phyloP scores from a whole-genome alignment of 768 basidiomycete genomes.

The Piloderma croceum region DNA sequence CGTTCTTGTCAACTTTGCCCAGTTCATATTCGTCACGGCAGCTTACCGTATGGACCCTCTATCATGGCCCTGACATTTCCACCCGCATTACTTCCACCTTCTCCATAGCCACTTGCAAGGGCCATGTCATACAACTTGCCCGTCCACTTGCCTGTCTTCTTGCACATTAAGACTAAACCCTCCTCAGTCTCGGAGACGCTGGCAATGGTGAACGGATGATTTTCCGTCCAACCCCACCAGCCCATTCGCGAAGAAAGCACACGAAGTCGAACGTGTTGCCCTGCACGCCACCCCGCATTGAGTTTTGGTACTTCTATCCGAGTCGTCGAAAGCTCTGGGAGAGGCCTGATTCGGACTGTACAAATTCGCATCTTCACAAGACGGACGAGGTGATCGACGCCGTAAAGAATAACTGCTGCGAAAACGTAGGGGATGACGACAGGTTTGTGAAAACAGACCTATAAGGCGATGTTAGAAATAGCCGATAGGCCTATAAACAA shows the following conservation, averaged over 20 bases:
- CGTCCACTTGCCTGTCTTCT: conserved; percentile 65
- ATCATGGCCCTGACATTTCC: conserved; percentile 44
- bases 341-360: conserved; percentile 51
- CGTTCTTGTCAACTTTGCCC: too few species aligned
- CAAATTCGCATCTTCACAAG: conserved; percentile 56
- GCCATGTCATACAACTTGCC: conserved; percentile 44
- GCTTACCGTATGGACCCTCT: conserved; percentile 62
- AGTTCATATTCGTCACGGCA: background rate
- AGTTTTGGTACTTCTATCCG: conserved; percentile 56
- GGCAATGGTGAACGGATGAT: conserved; percentile 81
- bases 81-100: conserved; percentile 28
- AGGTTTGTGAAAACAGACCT: conserved; percentile 49
- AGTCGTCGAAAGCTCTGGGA: conserved; percentile 59
- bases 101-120: conserved; percentile 28
- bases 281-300: conserved; percentile 73
- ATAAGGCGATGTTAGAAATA: conserved; percentile 21
- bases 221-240: conserved; percentile 49
- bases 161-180: conserved; percentile 63
- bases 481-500: background rate
- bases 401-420: conserved; percentile 45
- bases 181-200: conserved; percentile 51
- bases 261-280: conserved; percentile 75
- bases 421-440: conserved; percentile 50
- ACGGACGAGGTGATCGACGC: conserved; percentile 55
- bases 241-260: conserved; percentile 54